Evolutionary conservation across 208 protist species (phyloP).

Genomic region (Trypanosoma scelopori): DNA sequence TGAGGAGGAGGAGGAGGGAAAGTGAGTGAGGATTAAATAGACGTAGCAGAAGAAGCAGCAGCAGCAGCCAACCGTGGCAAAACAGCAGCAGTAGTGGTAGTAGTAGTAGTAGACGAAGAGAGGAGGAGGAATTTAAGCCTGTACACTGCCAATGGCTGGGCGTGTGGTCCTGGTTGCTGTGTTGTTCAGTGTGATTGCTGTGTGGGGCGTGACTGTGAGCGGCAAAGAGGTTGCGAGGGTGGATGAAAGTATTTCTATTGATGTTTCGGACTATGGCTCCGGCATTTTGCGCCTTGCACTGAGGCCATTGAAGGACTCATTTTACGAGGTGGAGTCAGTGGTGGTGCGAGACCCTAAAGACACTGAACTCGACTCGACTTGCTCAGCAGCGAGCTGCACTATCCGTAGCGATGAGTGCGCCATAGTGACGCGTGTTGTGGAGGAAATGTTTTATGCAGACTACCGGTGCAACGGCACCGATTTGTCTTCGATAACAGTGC

Average conservation of each 20-base stretch:
- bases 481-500: constrained; percentile 11
- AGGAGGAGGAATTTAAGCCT: too few relatives aligned
- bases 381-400: constrained; percentile 8
- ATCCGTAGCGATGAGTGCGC: constrained; percentile 12
- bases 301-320: constrained; percentile 31
- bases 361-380: constrained; percentile 5
- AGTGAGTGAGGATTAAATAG: too few relatives aligned
- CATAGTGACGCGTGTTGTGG: constrained; percentile 8
- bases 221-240: constrained; percentile 25
- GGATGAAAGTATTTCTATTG: constrained; percentile 20
- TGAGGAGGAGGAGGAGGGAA: too few relatives aligned
- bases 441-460: constrained; percentile 12
- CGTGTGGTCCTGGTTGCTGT: too few relatives aligned
- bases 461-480: constrained; percentile 16
- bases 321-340: constrained; percentile 38
- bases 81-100: too few relatives aligned
- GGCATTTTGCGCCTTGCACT: constrained; percentile 45
- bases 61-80: too few relatives aligned
- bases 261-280: constrained; percentile 35
- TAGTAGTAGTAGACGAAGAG: too few relatives aligned
- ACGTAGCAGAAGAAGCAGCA: too few relatives aligned
- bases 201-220: neutral
- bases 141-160: too few relatives aligned
- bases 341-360: constrained; percentile 18
- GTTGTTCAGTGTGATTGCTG: too few relatives aligned